Evolutionary conservation across 73 alveolate genomes (phyloP), one percentile per base, ranked within the genome.

Genomic region (Blepharisma stoltei): DNA sequence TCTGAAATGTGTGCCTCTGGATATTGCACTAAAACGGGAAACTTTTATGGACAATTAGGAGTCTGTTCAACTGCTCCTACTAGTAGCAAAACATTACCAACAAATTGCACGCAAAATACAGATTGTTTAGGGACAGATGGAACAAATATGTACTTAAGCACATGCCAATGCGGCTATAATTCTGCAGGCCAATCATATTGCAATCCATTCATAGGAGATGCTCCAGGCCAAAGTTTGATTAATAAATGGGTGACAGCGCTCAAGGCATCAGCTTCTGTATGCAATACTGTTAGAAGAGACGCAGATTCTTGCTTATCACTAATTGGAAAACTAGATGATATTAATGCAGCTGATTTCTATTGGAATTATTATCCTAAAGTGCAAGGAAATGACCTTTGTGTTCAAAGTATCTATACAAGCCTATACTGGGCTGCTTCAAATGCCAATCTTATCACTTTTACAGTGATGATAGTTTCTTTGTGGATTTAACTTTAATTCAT

Each of bases 181-280:
- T 9, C 37, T 20, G 46, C n/a, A n/a, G 73, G 73, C 37, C 14
- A 60, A 14, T 14, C 46, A n/a, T 60, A 60, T 60, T 60, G 73
- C 45, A n/a, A 60, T 8, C 73, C 73, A 60, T 60, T 60, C 46
- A 8, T 60, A 1, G 73, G 73, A 60, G 73, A 60, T 38, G 49
- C 73, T 60, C 73, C 73, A 14, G 73, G 73, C 11, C 46, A 14
- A 8, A 38, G 46, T 60, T 60, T 60, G 38, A 14, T 60, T n/a
- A 60, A 20, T 14, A 14, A n/a, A 9, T 60, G 73, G 73, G 23
- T 14, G 5, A 60, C 18, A 14, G 73, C 73, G 14, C 46, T 60
- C 18, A 60, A 60, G 14, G 73, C 73, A 14, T 18, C 48, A 1
- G 45, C 11, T 14, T 8, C 49, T 3, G 73, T 60, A 2, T 60